Evolutionary conservation across 2,329 filamentous ascomycete genomes (phyloP).

Genomic region (Fusarium circinatum): DNA sequence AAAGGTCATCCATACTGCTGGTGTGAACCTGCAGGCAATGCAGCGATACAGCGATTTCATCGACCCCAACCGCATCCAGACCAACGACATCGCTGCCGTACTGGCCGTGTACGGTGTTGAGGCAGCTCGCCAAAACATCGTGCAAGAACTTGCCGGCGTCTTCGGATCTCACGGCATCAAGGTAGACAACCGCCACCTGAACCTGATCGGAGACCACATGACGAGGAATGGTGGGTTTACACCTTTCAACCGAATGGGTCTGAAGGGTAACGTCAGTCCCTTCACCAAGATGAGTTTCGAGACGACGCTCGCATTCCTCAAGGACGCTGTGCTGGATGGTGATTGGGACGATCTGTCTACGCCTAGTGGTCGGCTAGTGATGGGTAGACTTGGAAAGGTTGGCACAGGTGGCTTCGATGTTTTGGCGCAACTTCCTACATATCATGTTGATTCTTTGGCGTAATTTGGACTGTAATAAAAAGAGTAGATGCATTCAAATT

Average conservation of each 20-base stretch:
- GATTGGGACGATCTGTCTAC: slow-evolving; percentile 90
- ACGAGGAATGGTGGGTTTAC: slow-evolving; percentile 91
- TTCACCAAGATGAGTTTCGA: slow-evolving; percentile 99
- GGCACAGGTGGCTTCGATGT: slow-evolving; percentile 96
- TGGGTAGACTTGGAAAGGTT: slow-evolving; percentile 82
- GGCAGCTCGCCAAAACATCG: slow-evolving; percentile 87
- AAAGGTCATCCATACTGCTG: slow-evolving; percentile 78
- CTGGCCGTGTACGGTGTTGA: slow-evolving; percentile 91
- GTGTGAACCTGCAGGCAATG: slow-evolving; percentile 91
- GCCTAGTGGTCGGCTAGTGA: slow-evolving; percentile 88
- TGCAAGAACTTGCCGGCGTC: slow-evolving; percentile 84
- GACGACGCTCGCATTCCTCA: slow-evolving; percentile 93
- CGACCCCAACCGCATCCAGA: slow-evolving; percentile 85
- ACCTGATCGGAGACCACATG: slow-evolving; percentile 97
- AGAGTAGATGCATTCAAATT: slow-evolving; percentile 34
- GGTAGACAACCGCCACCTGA: slow-evolving; percentile 92
- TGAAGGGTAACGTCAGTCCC: slow-evolving; percentile 85
- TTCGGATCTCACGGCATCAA: slow-evolving; percentile 92
- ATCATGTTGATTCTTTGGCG: slow-evolving; percentile 53
- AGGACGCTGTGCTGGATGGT: slow-evolving; percentile 88
- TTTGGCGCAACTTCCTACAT: slow-evolving; percentile 69
- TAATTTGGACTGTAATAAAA: slow-evolving; percentile 39
- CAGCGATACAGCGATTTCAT: slow-evolving; percentile 87
- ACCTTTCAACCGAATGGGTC: slow-evolving; percentile 90
- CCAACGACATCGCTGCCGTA: slow-evolving; percentile 92